Base-by-base conservation (phyloP, 2,329 filamentous ascomycete species). In the Exophiala aquamarina region DNA sequence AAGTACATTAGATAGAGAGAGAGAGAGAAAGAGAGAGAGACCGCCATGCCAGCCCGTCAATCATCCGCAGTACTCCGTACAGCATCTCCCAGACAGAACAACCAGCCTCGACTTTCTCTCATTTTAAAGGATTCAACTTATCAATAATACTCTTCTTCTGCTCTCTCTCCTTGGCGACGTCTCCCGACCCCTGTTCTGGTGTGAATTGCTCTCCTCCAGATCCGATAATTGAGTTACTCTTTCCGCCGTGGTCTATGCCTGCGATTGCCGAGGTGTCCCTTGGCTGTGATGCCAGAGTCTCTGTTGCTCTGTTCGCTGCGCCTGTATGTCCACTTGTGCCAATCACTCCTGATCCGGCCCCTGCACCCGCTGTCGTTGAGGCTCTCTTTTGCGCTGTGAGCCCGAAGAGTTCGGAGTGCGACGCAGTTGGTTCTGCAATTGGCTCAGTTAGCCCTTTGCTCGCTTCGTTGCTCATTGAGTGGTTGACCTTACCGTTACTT, bases 321-420 rank as follows among this genome's bases (percentile, higher is more conserved):
- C 53, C 55, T 23, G 43, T 17, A 31, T 56, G 53, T 23, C 53
- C 53, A 17, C 50, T 51, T n/a, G 52, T 55, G 5, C 55, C 55
- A 19, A 54, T 50, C 28, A 56, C 40, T 13, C 53, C 55, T 31
- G 48, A 44, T 35, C 55, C 55, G 18, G 50, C 44, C 18, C 54
- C 53, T 7, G 47, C 28, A 18, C 48, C 50, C 4, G 50, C 53
- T 17, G 54, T 54, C n/a, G 42, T 46, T 17, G 50, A 54, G 2
- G 55, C 35, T 34, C 49, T 26, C 23, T 49, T 51, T 32, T 55
- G 52, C 9, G 50, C 53, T 32, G 50, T 32, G 21, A 58, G 54
- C 11, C 55, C 55, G 32, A 58, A 58, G 10, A 45, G 46, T 21
- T 48, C 46, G 4, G 55, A 56, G 36, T 58, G 55, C 9, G 55